phyloP scores from a whole-genome alignment of 106 monocot genomes.

The Gastrodia elata region DNA sequence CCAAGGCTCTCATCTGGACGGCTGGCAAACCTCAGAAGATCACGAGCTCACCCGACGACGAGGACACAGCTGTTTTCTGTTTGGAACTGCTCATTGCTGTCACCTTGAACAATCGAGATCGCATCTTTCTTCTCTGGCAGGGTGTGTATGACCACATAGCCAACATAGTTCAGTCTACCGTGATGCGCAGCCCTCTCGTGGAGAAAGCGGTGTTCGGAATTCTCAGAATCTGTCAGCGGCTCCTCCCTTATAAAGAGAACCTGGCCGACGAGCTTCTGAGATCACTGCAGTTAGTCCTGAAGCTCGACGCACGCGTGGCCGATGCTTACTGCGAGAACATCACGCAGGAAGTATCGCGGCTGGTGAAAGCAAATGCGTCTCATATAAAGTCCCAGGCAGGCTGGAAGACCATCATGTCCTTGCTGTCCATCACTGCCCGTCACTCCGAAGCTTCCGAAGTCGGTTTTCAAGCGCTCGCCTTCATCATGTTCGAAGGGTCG shows the following conservation, averaged over 20 bases:
- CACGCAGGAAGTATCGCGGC: slow-evolving; percentile 55
- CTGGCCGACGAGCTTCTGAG: slow-evolving; percentile 59
- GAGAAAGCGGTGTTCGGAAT: slow-evolving; percentile 76
- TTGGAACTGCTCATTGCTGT: slow-evolving; percentile 65
- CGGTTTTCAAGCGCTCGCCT: slow-evolving; percentile 63
- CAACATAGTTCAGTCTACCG: slow-evolving; percentile 56
- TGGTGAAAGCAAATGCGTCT: slow-evolving; percentile 67
- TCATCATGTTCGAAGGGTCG: slow-evolving; percentile 63
- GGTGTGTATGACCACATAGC: slow-evolving; percentile 59
- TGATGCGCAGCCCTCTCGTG: slow-evolving; percentile 70
- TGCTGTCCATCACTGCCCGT: slow-evolving; percentile 65
- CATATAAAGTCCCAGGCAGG: slow-evolving; percentile 62
- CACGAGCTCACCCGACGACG: slow-evolving; percentile 42
- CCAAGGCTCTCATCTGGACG: slow-evolving; percentile 47
- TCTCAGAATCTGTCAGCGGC: slow-evolving; percentile 53
- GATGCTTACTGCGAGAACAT: slow-evolving; percentile 84
- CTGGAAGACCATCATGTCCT: slow-evolving; percentile 56
- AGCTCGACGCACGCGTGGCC: slow-evolving; percentile 76
- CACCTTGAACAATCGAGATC: slow-evolving; percentile 67
- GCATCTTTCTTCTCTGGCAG: slow-evolving; percentile 59
- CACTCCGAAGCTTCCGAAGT: slow-evolving; percentile 65
- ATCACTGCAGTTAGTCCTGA: slow-evolving; percentile 62
- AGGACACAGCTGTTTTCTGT: slow-evolving; percentile 63
- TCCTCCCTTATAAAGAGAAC: slow-evolving; percentile 71
- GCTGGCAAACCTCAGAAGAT: slow-evolving; percentile 57